Base-by-base conservation (phyloP, 2,329 filamentous ascomycete species). In the Fusarium coicis region DNA sequence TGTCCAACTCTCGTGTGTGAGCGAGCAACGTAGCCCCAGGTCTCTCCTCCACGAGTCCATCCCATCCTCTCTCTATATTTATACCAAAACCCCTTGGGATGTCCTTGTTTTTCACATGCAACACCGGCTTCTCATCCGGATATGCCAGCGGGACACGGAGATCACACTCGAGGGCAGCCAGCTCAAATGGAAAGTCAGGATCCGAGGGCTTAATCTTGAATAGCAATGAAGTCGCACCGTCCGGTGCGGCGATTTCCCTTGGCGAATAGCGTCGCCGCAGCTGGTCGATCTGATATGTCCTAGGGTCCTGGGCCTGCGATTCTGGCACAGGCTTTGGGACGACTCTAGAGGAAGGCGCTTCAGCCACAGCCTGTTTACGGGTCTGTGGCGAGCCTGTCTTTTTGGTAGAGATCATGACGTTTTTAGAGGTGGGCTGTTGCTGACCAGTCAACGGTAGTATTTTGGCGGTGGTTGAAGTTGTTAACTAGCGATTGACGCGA, bases 151-250 rank as follows among this genome's bases (percentile, higher is more conserved):
- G 93, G 26, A 96, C 86, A 56, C 84, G 86, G 42, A 96, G 83
- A 47, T 89, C 85, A 79, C 93, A 95, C 44, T 93, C 86, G 37
- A 96, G 84, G 43, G 87, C 84, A 32, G 90, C 87, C 78, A 96
- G 84, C 69, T 95, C 92, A 80, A 93, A 96, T 2, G 93, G 92
- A 76, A 96, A 96, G 78, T 96, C 93, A 0, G 93, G 93, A 79
- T 96, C 93, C 10, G 93, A 94, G 10, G 93, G 93, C 18, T 83
- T 83, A 69, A 96, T 83, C 57, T 85, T 89, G 80, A 96, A 93
- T 15, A 85, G 82, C 43, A 95, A 81, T 21, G 88, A 86, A 0
- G 88, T 89, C 7, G 85, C 85, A 54, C 88, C 86, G 67, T 87
- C 81, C 11, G 80, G 78, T 7, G 84, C 76, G 19, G 77, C 82